These are phyloP conservation scores for Phytopythium sindhum DNA, from an alignment of 352 stramenopile genomes.

Conservation along the genomic window DNA sequence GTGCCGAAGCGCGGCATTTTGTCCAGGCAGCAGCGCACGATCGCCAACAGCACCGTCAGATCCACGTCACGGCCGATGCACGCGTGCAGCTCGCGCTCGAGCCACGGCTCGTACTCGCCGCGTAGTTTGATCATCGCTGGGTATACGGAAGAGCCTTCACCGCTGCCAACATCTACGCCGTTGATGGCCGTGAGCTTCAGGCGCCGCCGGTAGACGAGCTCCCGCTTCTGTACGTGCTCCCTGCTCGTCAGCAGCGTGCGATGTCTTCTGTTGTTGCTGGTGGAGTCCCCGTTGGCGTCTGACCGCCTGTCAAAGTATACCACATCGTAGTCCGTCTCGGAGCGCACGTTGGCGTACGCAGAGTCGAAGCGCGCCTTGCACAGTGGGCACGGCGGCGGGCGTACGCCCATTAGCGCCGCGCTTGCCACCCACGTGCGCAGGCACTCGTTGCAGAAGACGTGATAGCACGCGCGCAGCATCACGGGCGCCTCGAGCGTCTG, in stretches of 20 bases:
- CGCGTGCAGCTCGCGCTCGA: slow-evolving; percentile 58
- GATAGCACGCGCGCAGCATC: slow-evolving; percentile 60
- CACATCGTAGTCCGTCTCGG: slow-evolving; percentile 59
- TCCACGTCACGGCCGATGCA: slow-evolving; percentile 67
- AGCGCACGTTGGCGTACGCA: slow-evolving; percentile 58
- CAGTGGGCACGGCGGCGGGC: slow-evolving; percentile 52
- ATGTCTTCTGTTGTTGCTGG: slow-evolving; percentile 11
- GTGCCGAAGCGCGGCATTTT: slow-evolving; percentile 35
- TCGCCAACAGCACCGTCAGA: slow-evolving; percentile 56
- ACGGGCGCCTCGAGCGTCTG: slow-evolving; percentile 49
- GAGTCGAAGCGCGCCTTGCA: slow-evolving; percentile 63
- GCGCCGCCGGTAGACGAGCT: slow-evolving; percentile 49
- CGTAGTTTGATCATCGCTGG: slow-evolving; percentile 48
- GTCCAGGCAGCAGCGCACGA: slow-evolving; percentile 63
- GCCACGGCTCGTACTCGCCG: slow-evolving; percentile 56
- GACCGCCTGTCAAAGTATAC: slow-evolving; percentile 38
- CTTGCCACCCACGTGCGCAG: slow-evolving; percentile 58
- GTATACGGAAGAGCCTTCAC: slow-evolving; percentile 4
- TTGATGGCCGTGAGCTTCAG: slow-evolving; percentile 57
- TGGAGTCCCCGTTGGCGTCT: slow-evolving; percentile 6
- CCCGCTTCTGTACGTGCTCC: slow-evolving; percentile 29
- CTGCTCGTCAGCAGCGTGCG: slow-evolving; percentile 11
- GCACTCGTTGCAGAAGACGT: slow-evolving; percentile 75
- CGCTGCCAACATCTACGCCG: slow-evolving; percentile 17
- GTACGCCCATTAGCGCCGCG: slow-evolving; percentile 52